Percentiles rank a stretch among this genome's conserved stretches.
Evolutionary conservation across 2,329 filamentous ascomycete genomes (phyloP).

Genomic region (Cercospora nicotianae): DNA sequence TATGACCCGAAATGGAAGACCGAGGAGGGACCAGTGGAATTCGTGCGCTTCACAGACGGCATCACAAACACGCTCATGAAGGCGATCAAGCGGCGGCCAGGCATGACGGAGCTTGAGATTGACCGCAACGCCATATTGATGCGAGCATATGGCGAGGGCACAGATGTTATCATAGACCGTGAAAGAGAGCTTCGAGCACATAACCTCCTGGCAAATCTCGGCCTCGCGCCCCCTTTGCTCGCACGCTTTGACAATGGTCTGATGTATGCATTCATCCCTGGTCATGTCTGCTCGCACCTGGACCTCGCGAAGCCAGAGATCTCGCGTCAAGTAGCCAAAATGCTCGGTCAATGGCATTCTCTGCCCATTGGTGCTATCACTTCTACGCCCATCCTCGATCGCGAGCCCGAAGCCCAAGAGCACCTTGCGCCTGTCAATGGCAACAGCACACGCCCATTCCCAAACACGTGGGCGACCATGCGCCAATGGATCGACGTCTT

Average conservation of each 20-base stretch:
- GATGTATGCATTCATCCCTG: slow-evolving; percentile 86
- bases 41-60: slow-evolving; percentile 91
- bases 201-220: slow-evolving; percentile 78
- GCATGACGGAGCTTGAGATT: slow-evolving; percentile 71
- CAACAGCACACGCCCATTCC: slow-evolving; percentile 64
- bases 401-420: slow-evolving; percentile 26
- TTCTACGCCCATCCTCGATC: slow-evolving; percentile 37
- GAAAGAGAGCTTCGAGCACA: slow-evolving; percentile 69
- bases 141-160: slow-evolving; percentile 90
- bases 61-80: slow-evolving; percentile 94
- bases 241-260: slow-evolving; percentile 95
- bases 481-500: slow-evolving; percentile 93
- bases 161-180: slow-evolving; percentile 92
- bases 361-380: slow-evolving; percentile 57
- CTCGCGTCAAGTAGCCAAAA: slow-evolving; percentile 78
- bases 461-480: slow-evolving; percentile 92
- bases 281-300: slow-evolving; percentile 73
- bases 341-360: slow-evolving; percentile 87
- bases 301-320: slow-evolving; percentile 75
- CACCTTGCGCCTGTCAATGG: slow-evolving; percentile 29
- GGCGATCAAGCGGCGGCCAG: slow-evolving; percentile 67
- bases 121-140: slow-evolving; percentile 85
- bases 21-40: slow-evolving; percentile 71
- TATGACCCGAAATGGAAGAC: slow-evolving; percentile 81
- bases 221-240: slow-evolving; percentile 81